These are phyloP conservation scores for Amanita pallidorosea DNA, from an alignment of 768 basidiomycete species.

Conservation along the genomic window DNA sequence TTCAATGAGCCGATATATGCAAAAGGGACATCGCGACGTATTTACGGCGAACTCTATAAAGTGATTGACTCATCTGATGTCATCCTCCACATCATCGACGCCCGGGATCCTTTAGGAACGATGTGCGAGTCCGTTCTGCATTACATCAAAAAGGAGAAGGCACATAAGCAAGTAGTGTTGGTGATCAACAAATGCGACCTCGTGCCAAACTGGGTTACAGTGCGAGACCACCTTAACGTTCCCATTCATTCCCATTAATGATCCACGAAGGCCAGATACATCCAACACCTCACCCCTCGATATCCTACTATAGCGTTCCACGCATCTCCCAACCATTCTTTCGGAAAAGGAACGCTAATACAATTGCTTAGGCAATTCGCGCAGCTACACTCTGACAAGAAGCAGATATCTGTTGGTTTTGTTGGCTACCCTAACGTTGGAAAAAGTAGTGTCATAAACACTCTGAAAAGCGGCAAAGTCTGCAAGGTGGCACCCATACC, in stretches of 20 bases:
- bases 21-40: slow-evolving; percentile 91
- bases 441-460: slow-evolving; percentile 96
- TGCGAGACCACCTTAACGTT: slow-evolving; percentile 23
- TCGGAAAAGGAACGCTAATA: slow-evolving; percentile 97
- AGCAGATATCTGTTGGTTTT: slow-evolving; percentile 97
- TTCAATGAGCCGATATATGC: slow-evolving; percentile 85
- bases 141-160: slow-evolving; percentile 90
- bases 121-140: slow-evolving; percentile 91
- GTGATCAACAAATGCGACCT: slow-evolving; percentile 98
- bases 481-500: slow-evolving; percentile 95
- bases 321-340: slow-evolving; percentile 97
- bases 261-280: slow-evolving; percentile 72
- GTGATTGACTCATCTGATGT: slow-evolving; percentile 99
- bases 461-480: slow-evolving; percentile 95
- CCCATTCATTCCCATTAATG: slow-evolving; percentile 1
- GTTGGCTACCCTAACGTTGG: slow-evolving; percentile 98
- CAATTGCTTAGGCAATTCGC: slow-evolving; percentile 95
- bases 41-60: slow-evolving; percentile 98
- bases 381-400: slow-evolving; percentile 95
- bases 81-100: slow-evolving; percentile 89
- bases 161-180: slow-evolving; percentile 94
- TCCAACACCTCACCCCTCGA: slow-evolving; percentile 87
- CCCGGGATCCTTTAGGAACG: slow-evolving; percentile 91
- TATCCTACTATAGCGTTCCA: slow-evolving; percentile 98
- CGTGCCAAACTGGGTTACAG: slow-evolving; percentile 98